Evolutionary conservation across 768 basidiomycete genomes (phyloP).

Genomic region (Kwoniella europaea): DNA sequence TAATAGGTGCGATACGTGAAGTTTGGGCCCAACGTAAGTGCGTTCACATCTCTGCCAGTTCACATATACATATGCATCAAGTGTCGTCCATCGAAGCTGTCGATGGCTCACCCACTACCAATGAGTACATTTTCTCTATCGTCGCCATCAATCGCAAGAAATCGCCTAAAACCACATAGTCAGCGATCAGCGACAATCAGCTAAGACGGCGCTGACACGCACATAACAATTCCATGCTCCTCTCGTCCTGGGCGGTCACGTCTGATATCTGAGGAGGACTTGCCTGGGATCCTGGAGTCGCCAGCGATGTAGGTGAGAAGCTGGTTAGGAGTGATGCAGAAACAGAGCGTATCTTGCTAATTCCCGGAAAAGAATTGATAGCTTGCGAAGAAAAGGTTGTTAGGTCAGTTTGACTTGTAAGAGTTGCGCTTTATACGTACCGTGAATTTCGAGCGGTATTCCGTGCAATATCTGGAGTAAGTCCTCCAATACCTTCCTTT

Average conservation of each 20-base stretch:
- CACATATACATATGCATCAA: background rate
- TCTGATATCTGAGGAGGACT: background rate
- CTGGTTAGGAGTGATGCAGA: slow-evolving; percentile 4
- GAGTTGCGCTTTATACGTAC: background rate
- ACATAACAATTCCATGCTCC: slow-evolving; percentile 14
- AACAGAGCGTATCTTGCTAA: slow-evolving; percentile 8
- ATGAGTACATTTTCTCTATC: slow-evolving; percentile 8
- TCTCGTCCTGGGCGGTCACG: slow-evolving; percentile 2
- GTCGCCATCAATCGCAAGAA: slow-evolving; percentile 8
- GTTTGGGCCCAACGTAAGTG: too few relatives aligned
- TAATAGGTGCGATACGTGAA: too few relatives aligned
- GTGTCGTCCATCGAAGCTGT: slow-evolving; percentile 7
- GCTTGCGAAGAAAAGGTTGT: background rate
- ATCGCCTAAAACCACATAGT: background rate
- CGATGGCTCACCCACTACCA: slow-evolving; percentile 9
- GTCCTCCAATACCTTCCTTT: slow-evolving; percentile 8
- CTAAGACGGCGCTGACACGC: background rate
- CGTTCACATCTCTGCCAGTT: too few relatives aligned
- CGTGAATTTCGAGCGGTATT: slow-evolving; percentile 12
- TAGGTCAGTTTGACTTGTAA: background rate
- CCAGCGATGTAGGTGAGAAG: background rate
- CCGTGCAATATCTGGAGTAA: slow-evolving; percentile 11
- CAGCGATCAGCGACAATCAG: background rate
- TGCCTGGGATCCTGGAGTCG: background rate
- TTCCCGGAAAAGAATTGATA: slow-evolving; percentile 11